phyloP scores from a whole-genome alignment of 495 filamentous ascomycete species.

The Penicillium odoratum region DNA sequence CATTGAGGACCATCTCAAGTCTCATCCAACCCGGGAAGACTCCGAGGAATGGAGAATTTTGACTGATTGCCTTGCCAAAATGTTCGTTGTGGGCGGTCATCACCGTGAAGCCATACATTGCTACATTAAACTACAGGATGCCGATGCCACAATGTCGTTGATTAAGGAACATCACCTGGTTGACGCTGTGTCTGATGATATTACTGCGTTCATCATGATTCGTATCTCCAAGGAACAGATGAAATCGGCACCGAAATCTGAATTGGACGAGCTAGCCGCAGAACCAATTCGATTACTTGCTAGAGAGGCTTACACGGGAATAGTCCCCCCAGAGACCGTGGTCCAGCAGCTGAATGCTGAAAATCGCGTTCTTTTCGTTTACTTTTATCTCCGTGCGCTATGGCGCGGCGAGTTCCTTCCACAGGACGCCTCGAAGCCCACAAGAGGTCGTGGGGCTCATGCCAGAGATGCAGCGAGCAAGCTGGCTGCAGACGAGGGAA shows the following conservation, averaged over 20 bases:
- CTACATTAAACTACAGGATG: slow-evolving; percentile 89
- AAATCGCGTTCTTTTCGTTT: slow-evolving; percentile 68
- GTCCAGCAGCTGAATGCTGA: slow-evolving; percentile 67
- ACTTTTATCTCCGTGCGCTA: slow-evolving; percentile 84
- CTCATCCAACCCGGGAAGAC: slow-evolving; percentile 65
- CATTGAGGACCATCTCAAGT: slow-evolving; percentile 72
- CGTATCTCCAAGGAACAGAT: slow-evolving; percentile 75
- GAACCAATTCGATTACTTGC: slow-evolving; percentile 86
- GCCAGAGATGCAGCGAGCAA: slow-evolving; percentile 44
- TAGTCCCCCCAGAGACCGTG: slow-evolving; percentile 75
- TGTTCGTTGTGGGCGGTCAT: slow-evolving; percentile 76
- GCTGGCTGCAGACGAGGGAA: slow-evolving; percentile 59
- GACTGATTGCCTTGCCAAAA: slow-evolving; percentile 76
- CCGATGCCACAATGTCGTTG: slow-evolving; percentile 79
- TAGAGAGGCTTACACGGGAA: slow-evolving; percentile 85
- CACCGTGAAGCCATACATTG: slow-evolving; percentile 80
- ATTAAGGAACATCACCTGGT: slow-evolving; percentile 83
- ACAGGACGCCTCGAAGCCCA: slow-evolving; percentile 37
- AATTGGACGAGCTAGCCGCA: slow-evolving; percentile 73
- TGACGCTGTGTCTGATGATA: slow-evolving; percentile 82
- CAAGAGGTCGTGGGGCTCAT: slow-evolving; percentile 39
- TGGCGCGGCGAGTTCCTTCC: slow-evolving; percentile 70
- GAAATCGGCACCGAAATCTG: slow-evolving; percentile 60
- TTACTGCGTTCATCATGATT: slow-evolving; percentile 82
- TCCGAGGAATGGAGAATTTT: slow-evolving; percentile 83